A percentile compares a stretch with the other conserved stretches of the same genome.
Conservation (phyloP, 140 eudicot species). For the Flaveria floridana region DNA sequence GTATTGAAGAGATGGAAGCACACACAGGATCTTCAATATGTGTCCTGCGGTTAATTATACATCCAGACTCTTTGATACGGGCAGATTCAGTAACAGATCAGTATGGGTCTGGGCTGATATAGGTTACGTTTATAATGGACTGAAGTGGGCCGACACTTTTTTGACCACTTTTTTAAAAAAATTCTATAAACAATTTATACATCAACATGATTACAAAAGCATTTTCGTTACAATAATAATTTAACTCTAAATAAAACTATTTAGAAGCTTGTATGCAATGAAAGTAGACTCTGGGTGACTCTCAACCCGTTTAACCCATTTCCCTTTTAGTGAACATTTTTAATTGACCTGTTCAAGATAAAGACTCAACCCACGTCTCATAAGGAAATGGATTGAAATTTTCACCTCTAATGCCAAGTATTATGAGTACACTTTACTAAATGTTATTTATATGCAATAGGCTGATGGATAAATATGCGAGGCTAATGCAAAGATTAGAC, state of each 20-base stretch:
- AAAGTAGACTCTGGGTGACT: not conserved
- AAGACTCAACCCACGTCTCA: conserved; percentile 12
- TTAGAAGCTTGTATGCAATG: not conserved
- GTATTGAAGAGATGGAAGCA: conserved; percentile 52
- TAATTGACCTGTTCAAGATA: not conserved
- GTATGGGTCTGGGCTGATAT: not conserved
- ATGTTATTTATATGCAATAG: conserved; percentile 36
- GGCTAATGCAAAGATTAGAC: conserved; percentile 89
- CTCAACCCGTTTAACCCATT: not conserved
- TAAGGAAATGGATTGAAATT: not conserved
- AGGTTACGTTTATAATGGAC: not conserved
- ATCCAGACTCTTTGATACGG: conserved; percentile 2
- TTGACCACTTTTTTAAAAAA: not conserved
- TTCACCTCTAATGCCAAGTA: conserved; percentile 2
- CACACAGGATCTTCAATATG: conserved; percentile 93
- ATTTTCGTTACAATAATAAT: not conserved
- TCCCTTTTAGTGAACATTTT: not conserved
- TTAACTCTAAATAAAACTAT: not conserved
- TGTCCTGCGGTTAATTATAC: conserved; percentile 57
- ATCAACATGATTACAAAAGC: not conserved
- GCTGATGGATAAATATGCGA: conserved; percentile 92
- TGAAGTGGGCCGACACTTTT: not conserved
- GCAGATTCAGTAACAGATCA: not conserved
- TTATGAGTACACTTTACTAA: conserved; percentile 37
- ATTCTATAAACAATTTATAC: not conserved